These are phyloP conservation scores for Hypoxylon rubiginosum DNA, from an alignment of 2,329 filamentous ascomycete genomes.

Conservation along the genomic window DNA sequence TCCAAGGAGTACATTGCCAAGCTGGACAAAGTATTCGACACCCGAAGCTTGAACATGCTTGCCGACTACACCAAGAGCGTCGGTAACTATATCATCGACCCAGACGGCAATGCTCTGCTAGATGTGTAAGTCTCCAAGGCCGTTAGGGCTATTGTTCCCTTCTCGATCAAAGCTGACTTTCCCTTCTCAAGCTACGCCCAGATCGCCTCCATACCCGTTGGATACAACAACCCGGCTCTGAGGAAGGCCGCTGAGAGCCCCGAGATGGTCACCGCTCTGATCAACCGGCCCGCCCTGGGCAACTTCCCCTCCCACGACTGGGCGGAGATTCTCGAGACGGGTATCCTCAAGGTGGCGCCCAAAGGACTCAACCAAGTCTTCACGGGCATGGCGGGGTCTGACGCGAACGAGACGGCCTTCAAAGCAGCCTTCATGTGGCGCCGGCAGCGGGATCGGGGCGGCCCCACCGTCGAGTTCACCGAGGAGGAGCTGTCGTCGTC, in stretches of 20 bases:
- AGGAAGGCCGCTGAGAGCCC: conserved; percentile 77
- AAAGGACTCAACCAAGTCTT: conserved; percentile 90
- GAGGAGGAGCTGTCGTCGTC: conserved; percentile 78
- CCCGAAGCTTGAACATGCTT: conserved; percentile 86
- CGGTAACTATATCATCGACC: conserved; percentile 85
- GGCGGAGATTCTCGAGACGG: conserved; percentile 82
- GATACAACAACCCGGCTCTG: conserved; percentile 90
- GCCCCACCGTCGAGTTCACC: conserved; percentile 82
- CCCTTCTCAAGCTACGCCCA: conserved; percentile 77
- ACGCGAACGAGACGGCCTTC: conserved; percentile 95
- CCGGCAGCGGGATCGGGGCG: conserved; percentile 84
- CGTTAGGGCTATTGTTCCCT: background rate
- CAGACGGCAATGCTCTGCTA: conserved; percentile 79
- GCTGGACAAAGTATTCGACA: conserved; percentile 85
- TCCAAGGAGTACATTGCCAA: conserved; percentile 77
- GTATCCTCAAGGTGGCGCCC: conserved; percentile 85
- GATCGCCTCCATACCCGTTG: conserved; percentile 91
- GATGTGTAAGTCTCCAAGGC: conserved; percentile 69
- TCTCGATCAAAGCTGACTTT: conserved; percentile 26
- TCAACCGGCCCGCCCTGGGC: conserved; percentile 90
- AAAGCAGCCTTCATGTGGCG: conserved; percentile 97
- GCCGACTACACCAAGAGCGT: conserved; percentile 79
- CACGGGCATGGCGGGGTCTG: conserved; percentile 88
- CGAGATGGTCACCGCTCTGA: conserved; percentile 83
- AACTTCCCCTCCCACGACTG: conserved; percentile 92